A percentile compares a stretch with the other conserved stretches of the same genome.
Conservation (phyloP, 441 rosid genomes). For the Corymbia calophylla region DNA sequence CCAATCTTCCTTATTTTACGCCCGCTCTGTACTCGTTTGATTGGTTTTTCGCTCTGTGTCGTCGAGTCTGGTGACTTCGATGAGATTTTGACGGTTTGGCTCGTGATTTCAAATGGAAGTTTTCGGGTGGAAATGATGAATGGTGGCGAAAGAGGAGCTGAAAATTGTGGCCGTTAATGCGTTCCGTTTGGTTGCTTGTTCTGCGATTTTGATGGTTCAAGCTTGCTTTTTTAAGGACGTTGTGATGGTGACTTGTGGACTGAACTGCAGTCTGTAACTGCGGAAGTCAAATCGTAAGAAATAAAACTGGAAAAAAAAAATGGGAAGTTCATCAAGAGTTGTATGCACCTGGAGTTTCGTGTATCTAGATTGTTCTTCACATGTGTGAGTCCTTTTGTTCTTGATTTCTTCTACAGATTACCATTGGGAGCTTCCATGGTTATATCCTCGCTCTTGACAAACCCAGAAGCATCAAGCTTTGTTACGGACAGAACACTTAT, state of each 20-base stretch:
- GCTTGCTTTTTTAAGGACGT: background rate
- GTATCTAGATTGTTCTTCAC: background rate
- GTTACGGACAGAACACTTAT: background rate
- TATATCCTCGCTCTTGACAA: background rate
- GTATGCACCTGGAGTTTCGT: background rate
- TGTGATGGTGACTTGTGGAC: background rate
- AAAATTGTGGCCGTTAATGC: background rate
- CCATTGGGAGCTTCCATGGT: background rate
- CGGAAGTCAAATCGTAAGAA: background rate
- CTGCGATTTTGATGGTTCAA: background rate
- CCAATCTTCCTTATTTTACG: background rate
- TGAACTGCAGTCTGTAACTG: background rate
- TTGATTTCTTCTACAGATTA: background rate
- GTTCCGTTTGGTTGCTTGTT: background rate
- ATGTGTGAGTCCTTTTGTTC: background rate
- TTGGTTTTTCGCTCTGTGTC: background rate
- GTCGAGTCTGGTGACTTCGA: background rate
- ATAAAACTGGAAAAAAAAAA: background rate
- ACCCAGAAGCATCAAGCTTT: background rate
- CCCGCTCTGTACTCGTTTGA: background rate
- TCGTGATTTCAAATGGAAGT: background rate
- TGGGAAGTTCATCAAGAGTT: background rate
- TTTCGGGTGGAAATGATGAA: background rate
- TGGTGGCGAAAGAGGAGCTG: background rate
- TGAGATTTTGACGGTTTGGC: background rate